Evolutionary conservation across 2,329 filamentous ascomycete genomes (phyloP).

Genomic region (Botrytis pseudocinerea): DNA sequence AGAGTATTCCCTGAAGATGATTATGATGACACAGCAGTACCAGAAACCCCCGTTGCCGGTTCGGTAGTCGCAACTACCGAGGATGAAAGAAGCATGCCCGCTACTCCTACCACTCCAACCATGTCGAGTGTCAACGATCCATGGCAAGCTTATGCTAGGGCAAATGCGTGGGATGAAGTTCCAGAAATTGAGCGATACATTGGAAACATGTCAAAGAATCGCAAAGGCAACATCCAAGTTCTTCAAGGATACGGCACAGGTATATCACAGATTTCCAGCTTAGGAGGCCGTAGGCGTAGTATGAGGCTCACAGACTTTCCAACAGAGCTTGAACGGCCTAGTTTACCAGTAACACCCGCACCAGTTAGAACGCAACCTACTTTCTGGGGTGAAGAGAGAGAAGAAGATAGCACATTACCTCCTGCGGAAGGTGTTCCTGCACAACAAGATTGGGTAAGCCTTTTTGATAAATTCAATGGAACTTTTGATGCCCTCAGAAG

Average conservation of each 20-base stretch:
- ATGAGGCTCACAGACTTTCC: slow-evolving; percentile 86
- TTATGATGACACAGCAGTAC: slow-evolving; percentile 33
- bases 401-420: slow-evolving; percentile 62
- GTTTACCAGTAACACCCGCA: slow-evolving; percentile 86
- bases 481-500: slow-evolving; percentile 20
- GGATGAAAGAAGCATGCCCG: slow-evolving; percentile 43
- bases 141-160: slow-evolving; percentile 72
- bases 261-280: slow-evolving; percentile 37
- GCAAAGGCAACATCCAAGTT: slow-evolving; percentile 46
- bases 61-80: slow-evolving; percentile 45
- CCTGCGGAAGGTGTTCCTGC: slow-evolving; percentile 78
- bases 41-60: slow-evolving; percentile 35
- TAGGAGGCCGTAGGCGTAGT: slow-evolving; percentile 45
- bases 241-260: slow-evolving; percentile 40
- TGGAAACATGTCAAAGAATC: slow-evolving; percentile 68
- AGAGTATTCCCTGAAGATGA: slow-evolving; percentile 66
- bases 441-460: slow-evolving; percentile 93
- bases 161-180: slow-evolving; percentile 92
- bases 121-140: slow-evolving; percentile 54
- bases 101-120: slow-evolving; percentile 52
- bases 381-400: slow-evolving; percentile 60
- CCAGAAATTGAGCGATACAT: slow-evolving; percentile 88
- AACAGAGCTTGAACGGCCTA: slow-evolving; percentile 76
- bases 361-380: slow-evolving; percentile 65
- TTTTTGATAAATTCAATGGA: slow-evolving; percentile 44